phyloP scores from a whole-genome alignment of 1,284 basidiomycete species.

The Puccinia novopanici region DNA sequence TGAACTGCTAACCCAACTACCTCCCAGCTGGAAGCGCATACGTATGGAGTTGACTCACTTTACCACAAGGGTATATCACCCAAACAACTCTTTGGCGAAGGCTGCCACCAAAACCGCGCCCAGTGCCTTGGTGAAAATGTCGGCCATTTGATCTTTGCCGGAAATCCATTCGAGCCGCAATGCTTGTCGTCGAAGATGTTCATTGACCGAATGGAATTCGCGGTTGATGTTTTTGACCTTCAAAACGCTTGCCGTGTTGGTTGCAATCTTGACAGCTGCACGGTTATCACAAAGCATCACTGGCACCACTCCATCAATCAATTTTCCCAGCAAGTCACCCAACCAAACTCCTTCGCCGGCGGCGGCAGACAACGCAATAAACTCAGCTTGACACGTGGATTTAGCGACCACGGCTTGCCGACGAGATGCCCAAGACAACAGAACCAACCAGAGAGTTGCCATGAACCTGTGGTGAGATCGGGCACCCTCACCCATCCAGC shows the following conservation, averaged over 20 bases:
- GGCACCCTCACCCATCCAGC: too few relatives aligned
- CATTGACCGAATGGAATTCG: too few relatives aligned
- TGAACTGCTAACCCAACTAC: neutral
- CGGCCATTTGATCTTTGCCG: constrained; percentile 6
- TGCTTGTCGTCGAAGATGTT: neutral
- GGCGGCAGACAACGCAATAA: too few relatives aligned
- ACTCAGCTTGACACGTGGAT: too few relatives aligned
- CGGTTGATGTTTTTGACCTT: neutral
- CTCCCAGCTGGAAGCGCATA: neutral
- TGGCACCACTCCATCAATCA: too few relatives aligned
- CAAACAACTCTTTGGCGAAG: neutral
- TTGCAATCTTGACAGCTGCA: neutral
- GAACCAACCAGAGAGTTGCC: too few relatives aligned
- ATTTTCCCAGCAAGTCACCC: neutral
- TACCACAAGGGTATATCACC: neutral
- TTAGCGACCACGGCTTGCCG: too few relatives aligned
- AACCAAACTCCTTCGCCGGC: neutral
- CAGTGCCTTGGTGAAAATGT: constrained; percentile 13
- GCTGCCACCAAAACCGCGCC: neutral
- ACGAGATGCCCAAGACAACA: too few relatives aligned
- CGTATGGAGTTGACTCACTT: neutral
- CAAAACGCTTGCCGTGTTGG: neutral
- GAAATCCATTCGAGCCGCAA: neutral
- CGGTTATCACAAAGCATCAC: too few relatives aligned
- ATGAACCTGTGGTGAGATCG: too few relatives aligned